Percentiles rank a stretch among this genome's conserved stretches.
These are phyloP conservation scores for Leishmania aethiopica DNA, from an alignment of 208 protist genomes.

Conservation along the genomic window DNA sequence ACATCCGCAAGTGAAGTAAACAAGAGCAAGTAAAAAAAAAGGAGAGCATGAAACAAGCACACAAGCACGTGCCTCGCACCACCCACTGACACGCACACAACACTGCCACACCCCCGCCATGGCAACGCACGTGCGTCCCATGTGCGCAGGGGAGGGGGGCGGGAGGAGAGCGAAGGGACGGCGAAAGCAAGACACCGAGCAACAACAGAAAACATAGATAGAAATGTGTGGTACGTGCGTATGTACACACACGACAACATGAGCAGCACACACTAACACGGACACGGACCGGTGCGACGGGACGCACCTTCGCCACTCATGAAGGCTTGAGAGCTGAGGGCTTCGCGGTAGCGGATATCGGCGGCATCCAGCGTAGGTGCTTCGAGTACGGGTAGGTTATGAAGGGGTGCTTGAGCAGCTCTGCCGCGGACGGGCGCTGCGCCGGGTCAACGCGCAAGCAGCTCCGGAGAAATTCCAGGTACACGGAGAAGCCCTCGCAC, in stretches of 20 bases:
- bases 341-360: background rate
- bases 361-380: constrained; percentile 54
- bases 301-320: background rate
- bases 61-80: no score
- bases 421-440: constrained; percentile 49
- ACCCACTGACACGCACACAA: no score
- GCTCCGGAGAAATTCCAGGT: constrained; percentile 55
- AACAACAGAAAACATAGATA: background rate
- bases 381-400: constrained; percentile 41
- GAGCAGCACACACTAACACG: background rate
- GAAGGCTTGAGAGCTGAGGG: background rate
- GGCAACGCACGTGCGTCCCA: background rate
- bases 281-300: background rate
- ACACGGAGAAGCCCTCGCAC: constrained; percentile 38
- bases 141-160: background rate
- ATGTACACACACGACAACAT: background rate
- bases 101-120: background rate
- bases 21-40: no score
- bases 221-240: background rate
- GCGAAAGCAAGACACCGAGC: background rate
- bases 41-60: no score
- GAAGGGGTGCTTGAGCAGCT: constrained; percentile 63
- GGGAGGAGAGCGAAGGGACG: background rate
- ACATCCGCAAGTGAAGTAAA: no score
- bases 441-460: constrained; percentile 52